These are phyloP conservation scores for Albizia julibrissin DNA, from an alignment of 306 rosid species.

Conservation along the genomic window DNA sequence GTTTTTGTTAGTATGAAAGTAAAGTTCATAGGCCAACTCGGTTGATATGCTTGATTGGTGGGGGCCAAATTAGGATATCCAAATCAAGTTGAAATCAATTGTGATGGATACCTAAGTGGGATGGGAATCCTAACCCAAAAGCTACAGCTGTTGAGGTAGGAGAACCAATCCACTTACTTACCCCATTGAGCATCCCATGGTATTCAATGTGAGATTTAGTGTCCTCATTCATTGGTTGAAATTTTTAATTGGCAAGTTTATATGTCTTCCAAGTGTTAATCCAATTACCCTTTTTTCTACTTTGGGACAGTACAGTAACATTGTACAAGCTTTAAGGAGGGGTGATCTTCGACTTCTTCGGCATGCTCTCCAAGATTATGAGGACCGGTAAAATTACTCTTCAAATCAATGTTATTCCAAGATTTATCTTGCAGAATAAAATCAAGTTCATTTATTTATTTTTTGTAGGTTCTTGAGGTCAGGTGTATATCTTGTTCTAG, in stretches of 20 bases:
- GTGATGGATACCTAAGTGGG: not conserved
- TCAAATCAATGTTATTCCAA: not conserved
- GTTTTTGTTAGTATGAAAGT: not conserved
- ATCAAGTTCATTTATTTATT: conserved; percentile 21
- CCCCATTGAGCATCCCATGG: not conserved
- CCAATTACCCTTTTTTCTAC: conserved; percentile 20
- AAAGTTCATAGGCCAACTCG: not conserved
- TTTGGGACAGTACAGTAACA: conserved; percentile 66
- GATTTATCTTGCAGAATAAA: conserved; percentile 15
- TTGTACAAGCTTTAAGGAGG: conserved; percentile 77
- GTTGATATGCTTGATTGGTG: conserved; percentile 20
- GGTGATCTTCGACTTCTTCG: conserved; percentile 96
- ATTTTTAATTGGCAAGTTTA: conserved; percentile 16
- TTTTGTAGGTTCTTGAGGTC: conserved; percentile 84
- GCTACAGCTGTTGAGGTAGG: not conserved
- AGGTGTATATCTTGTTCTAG: conserved; percentile 95
- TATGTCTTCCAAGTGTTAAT: conserved; percentile 25
- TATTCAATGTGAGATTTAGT: not conserved
- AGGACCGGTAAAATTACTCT: conserved; percentile 61
- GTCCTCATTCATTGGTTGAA: not conserved
- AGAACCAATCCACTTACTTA: too few relatives aligned
- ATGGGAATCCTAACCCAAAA: not conserved
- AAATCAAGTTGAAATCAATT: conserved; percentile 16
- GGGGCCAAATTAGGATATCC: conserved; percentile 15
- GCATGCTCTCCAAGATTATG: conserved; percentile 79